Percentiles rank a stretch among this genome's conserved stretches.
Evolutionary conservation across 768 basidiomycete genomes (phyloP).

Genomic region (Mycena albidolilacea): DNA sequence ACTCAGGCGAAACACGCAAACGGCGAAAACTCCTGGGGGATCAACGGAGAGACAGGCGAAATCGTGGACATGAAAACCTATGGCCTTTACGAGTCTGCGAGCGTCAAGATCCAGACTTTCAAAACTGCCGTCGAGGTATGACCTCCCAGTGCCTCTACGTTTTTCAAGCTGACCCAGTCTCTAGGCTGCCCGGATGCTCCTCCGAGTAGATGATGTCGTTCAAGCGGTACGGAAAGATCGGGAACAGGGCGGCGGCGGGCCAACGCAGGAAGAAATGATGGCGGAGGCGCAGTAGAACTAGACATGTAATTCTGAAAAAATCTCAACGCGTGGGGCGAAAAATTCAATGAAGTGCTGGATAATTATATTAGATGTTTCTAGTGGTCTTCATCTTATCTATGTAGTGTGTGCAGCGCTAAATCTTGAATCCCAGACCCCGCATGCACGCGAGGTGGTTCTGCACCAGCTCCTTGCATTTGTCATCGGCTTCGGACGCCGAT

Average conservation of each 20-base stretch:
- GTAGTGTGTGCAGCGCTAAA: slow-evolving; percentile 51
- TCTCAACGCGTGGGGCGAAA: slow-evolving; percentile 9
- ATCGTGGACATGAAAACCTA: slow-evolving; percentile 96
- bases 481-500: slow-evolving; percentile 74
- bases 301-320: slow-evolving; percentile 15
- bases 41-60: slow-evolving; percentile 96
- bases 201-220: slow-evolving; percentile 95
- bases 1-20: slow-evolving; percentile 93
- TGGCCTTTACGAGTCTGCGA: slow-evolving; percentile 95
- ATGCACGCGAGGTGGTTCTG: slow-evolving; percentile 92
- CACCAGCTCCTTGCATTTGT: slow-evolving; percentile 87
- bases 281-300: slow-evolving; percentile 41
- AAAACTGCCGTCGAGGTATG: slow-evolving; percentile 96
- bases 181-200: slow-evolving; percentile 89
- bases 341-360: slow-evolving; percentile 28
- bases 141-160: slow-evolving; percentile 14
- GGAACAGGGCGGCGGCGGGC: slow-evolving; percentile 65
- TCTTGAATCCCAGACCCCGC: slow-evolving; percentile 90
- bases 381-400: neutral
- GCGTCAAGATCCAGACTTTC: slow-evolving; percentile 97
- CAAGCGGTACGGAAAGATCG: slow-evolving; percentile 87
- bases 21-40: slow-evolving; percentile 93
- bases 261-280: slow-evolving; percentile 73
- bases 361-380: slow-evolving; percentile 25
- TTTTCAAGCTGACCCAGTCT: slow-evolving; percentile 12